Evolutionary conservation across 495 filamentous ascomycete species (phyloP).

Genomic region (Wilcoxina mikolae): DNA sequence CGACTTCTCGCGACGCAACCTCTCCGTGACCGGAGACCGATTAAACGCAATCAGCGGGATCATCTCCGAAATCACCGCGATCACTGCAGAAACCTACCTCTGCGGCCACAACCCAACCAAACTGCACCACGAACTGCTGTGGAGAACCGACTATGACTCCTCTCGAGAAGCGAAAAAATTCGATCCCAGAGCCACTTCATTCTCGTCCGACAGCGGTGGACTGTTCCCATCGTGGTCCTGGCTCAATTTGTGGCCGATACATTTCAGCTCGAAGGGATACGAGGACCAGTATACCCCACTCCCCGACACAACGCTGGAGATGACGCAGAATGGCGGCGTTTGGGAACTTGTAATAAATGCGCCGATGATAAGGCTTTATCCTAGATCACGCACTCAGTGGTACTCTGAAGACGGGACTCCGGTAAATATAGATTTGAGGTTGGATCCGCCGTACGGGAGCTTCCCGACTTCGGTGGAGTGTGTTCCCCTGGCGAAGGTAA

Average conservation of each 20-base stretch:
- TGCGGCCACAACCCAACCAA: neutral
- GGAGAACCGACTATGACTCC: slow-evolving; percentile 1
- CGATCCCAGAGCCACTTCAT: neutral
- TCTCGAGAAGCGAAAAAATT: neutral
- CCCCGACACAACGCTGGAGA: neutral
- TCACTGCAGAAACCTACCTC: neutral
- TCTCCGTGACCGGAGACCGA: neutral
- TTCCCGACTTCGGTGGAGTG: neutral
- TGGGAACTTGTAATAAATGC: neutral
- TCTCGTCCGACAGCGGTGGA: neutral
- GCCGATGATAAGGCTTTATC: neutral
- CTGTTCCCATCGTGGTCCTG: neutral
- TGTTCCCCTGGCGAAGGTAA: neutral
- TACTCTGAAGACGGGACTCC: neutral
- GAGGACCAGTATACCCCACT: neutral
- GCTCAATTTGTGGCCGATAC: slow-evolving; percentile 1
- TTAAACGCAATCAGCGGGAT: neutral
- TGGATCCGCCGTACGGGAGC: neutral
- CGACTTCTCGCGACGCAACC: neutral
- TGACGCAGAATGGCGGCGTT: neutral
- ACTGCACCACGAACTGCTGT: neutral
- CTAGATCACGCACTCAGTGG: neutral
- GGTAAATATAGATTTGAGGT: neutral
- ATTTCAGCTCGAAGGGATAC: neutral
- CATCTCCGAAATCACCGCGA: neutral